Evolutionary conservation across 768 basidiomycete genomes (phyloP).

Genomic region (Lactarius hatsudake): DNA sequence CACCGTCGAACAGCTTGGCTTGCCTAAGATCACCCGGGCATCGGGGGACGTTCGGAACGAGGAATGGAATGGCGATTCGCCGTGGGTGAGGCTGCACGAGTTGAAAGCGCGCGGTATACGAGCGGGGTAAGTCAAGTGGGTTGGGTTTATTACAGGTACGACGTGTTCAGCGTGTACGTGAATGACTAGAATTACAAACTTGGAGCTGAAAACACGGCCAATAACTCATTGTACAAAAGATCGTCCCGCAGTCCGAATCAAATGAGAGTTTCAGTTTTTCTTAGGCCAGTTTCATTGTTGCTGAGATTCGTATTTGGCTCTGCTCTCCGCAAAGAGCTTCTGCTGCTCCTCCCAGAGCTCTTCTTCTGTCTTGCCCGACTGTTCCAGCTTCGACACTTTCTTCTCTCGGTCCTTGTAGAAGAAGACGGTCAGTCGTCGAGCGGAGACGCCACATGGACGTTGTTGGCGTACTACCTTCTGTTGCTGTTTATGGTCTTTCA

Average conservation of each 20-base stretch:
- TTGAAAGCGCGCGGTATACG: constrained; percentile 45
- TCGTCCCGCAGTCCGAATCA: constrained; percentile 15
- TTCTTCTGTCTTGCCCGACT: constrained; percentile 87
- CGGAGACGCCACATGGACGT: not conserved
- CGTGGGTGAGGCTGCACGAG: constrained; percentile 52
- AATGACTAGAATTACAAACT: constrained; percentile 20
- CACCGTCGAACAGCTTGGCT: constrained; percentile 75
- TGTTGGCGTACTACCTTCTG: constrained; percentile 63
- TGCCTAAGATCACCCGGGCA: constrained; percentile 51
- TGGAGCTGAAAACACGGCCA: constrained; percentile 13
- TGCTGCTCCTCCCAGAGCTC: constrained; percentile 88
- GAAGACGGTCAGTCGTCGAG: constrained; percentile 4
- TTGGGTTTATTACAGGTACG: constrained; percentile 28
- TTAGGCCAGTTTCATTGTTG: constrained; percentile 20
- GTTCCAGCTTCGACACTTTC: constrained; percentile 86
- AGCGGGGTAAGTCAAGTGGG: constrained; percentile 34
- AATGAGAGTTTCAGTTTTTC: not conserved
- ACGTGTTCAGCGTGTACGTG: constrained; percentile 19
- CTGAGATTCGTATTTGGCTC: constrained; percentile 71
- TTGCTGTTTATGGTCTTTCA: constrained; percentile 95
- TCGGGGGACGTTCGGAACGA: constrained; percentile 29
- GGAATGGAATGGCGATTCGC: constrained; percentile 72
- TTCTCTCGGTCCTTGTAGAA: constrained; percentile 74
- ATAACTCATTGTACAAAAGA: constrained; percentile 22
- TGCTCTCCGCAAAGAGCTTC: constrained; percentile 87